Evolutionary conservation across 106 monocot species (phyloP).

Genomic region (Dendrobium catenatum): DNA sequence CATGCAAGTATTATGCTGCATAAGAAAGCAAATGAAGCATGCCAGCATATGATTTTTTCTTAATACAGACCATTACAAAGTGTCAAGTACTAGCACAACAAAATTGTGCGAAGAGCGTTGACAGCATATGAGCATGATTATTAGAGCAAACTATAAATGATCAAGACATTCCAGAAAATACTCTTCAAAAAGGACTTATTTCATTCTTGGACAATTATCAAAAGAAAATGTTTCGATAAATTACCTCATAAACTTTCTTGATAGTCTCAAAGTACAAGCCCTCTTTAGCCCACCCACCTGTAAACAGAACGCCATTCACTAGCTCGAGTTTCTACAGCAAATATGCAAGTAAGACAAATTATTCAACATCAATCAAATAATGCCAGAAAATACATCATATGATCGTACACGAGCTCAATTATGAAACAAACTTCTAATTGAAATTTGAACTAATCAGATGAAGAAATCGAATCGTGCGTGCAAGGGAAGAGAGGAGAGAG

Average conservation of each 20-base stretch:
- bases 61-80: not conserved
- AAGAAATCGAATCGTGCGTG: not conserved
- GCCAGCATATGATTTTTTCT: not conserved
- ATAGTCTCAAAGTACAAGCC: slow-evolving; percentile 66
- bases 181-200: not conserved
- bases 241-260: slow-evolving; percentile 53
- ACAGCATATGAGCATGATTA: not conserved
- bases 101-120: not conserved
- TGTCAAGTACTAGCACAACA: not conserved
- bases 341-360: not conserved
- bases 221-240: not conserved
- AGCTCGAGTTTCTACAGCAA: slow-evolving; percentile 56
- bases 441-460: slow-evolving; percentile 1
- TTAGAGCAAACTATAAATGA: not conserved
- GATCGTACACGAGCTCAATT: not conserved
- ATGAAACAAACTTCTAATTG: not conserved
- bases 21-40: not conserved
- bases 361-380: slow-evolving; percentile 1
- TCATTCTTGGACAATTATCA: not conserved
- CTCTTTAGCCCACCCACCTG: slow-evolving; percentile 68
- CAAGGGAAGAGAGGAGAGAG: not conserved
- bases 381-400: not conserved
- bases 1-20: not conserved
- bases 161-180: not conserved
- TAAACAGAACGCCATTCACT: slow-evolving; percentile 80